Evolutionary conservation across 1,284 basidiomycete genomes (phyloP), one percentile per base, ranked within the genome.

Genomic region (Trichosporon sp.): DNA sequence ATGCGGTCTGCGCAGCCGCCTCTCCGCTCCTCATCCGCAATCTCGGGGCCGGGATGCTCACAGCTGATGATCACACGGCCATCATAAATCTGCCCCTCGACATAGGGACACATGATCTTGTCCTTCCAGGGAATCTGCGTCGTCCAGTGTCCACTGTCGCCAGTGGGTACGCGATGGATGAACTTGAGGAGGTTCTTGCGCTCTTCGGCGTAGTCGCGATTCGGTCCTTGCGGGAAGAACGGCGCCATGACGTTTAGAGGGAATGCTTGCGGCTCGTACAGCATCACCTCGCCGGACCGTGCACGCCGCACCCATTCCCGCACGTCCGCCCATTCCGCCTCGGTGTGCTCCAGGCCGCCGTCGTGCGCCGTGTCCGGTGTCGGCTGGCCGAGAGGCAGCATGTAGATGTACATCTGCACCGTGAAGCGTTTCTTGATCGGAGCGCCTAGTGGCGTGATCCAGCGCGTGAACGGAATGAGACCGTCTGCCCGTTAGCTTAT

Each of bases 391-490:
- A 70, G 46, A 1, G 73, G 70, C 7, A 74, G 70, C 37, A 74
- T 59, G 67, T 74, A 74, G 19, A 74, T 54, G 68, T 74, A 74
- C 73, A 74, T 71, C 67, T 74, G 73, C 14, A 68, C 71, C 16
- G 68, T 66, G 67, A 70, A 74, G 56, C 73, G 73, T 21, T 68
- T 74, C 59, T 63, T 63, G 32, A 63, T 63, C 10, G 66, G 68
- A 4, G 65, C 56, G 8, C 65, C 48, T 2, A 67, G 64, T 6
- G 73, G 73, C 16, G 73, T 74, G 32, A 74, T 71, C 73, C 73
- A 74, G 26, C 73, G 70, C 48, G 73, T 74, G 51, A 74, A 74
- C 1, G 73, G 70, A 12, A 74, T 64, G 32, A 74, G 69, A 12
- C 67, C 69, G 26, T 68, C 73, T 73, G 66, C 12, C 6, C 0